Base-by-base conservation (phyloP, 208 protist species). In the Crithidia thermophila region DNA sequence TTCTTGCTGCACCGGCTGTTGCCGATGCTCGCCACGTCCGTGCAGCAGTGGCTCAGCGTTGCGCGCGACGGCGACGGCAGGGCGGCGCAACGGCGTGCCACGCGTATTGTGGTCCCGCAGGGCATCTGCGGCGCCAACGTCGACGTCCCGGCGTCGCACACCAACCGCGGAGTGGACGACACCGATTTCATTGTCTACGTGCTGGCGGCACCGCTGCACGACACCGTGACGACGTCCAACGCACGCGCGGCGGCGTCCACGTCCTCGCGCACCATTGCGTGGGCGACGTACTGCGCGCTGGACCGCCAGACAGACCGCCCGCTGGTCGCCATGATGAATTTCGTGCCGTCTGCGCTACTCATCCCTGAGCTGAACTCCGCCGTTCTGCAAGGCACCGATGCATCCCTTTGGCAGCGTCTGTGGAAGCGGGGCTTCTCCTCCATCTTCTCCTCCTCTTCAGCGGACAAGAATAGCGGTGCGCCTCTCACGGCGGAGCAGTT, bases 111-210 rank as follows among this genome's bases (percentile, higher is more conserved):
- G 3, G 70, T 83, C 5, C 51, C 76, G 13, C 50, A 62, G 27
- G 66, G 60, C 1, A 66, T 75, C 18, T 83, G 77, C 45, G 73
- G 77, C 0, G 39, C 45, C 8, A 43, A 57, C 47, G 40, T 87
- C 14, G 23, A 25, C 21, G 69, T 89, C 25, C 83, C 86, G 13
- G 2, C 10, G 1, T 53, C 40, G 0, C 80, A 89, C 67, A 56
- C 62, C 25, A 42, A 16, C 2, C 30, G 42, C 27, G 81, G 81
- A 3, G 72, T 93, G 0, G 31, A 30, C 36, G 46, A 62, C 42
- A 50, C 72, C 8, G 87, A 93, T 60, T 63, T 91, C 4, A 45
- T 90, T n/a, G 58, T 93, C 33, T 93, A 87, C 69, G 84, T 73
- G 4, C 52, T 77, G 30, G 78, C 87, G 2, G 81, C 53, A 9